Percentiles rank a stretch among this genome's conserved stretches.
phyloP scores from a whole-genome alignment of 352 stramenopile genomes.

The Globisporangium splendens region DNA sequence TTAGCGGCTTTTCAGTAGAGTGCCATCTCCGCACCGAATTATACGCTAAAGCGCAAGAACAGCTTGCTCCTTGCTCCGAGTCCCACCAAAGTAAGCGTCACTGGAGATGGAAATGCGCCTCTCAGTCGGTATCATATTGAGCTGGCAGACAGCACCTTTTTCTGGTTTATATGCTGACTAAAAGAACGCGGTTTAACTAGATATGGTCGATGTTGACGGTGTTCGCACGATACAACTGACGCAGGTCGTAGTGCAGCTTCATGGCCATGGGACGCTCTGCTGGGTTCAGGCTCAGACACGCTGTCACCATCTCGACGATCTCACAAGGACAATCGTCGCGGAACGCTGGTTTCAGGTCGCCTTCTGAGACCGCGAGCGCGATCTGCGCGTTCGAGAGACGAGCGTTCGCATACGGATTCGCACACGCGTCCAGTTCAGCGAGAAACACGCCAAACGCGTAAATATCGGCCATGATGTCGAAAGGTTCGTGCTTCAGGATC shows the following conservation, averaged over 20 bases:
- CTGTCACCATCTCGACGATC: conserved; percentile 40
- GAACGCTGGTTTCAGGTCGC: conserved; percentile 40
- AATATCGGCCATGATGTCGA: conserved; percentile 20
- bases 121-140: too few relatives aligned
- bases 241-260: conserved; percentile 59
- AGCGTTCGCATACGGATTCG: conserved; percentile 13
- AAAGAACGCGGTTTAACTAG: background rate
- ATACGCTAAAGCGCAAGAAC: too few relatives aligned
- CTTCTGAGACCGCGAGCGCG: conserved; percentile 42
- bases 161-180: too few relatives aligned
- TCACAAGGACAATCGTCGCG: conserved; percentile 40
- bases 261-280: conserved; percentile 48
- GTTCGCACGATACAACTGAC: conserved; percentile 13
- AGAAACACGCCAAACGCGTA: conserved; percentile 36
- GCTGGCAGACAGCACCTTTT: too few relatives aligned
- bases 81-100: too few relatives aligned
- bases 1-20: too few relatives aligned
- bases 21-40: too few relatives aligned
- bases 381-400: conserved; percentile 22
- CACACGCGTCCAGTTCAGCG: conserved; percentile 35
- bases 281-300: conserved; percentile 45
- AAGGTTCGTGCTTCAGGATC: conserved; percentile 22
- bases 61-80: too few relatives aligned
- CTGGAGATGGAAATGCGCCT: too few relatives aligned
- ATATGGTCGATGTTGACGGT: background rate